These are phyloP conservation scores for Lipomyces spencermartinsiae DNA, from an alignment of 805 yeast species.

Conservation along the genomic window DNA sequence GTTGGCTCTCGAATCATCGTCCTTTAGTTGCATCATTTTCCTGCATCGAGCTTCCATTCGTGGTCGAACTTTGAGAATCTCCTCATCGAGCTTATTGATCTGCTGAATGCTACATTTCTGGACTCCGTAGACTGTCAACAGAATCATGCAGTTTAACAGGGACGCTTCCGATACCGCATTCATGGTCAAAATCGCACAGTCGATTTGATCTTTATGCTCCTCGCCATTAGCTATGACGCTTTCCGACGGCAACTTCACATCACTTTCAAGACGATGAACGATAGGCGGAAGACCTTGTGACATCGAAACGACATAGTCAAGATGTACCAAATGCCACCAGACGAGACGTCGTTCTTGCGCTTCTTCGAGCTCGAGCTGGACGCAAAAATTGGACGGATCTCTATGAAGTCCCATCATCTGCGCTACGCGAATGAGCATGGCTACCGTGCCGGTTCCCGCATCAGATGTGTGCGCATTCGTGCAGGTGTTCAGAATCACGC, in stretches of 20 bases:
- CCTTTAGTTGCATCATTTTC: slow-evolving; percentile 3
- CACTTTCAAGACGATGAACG: slow-evolving; percentile 24
- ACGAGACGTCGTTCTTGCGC: slow-evolving; percentile 22
- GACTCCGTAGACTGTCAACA: slow-evolving; percentile 23
- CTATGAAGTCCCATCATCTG: slow-evolving; percentile 25
- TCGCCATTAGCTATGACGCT: slow-evolving; percentile 18
- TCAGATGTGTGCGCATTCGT: slow-evolving; percentile 10
- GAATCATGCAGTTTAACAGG: slow-evolving; percentile 20
- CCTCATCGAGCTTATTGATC: slow-evolving; percentile 25
- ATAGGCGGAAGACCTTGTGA: slow-evolving; percentile 32
- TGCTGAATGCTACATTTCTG: slow-evolving; percentile 20
- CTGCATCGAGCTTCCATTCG: slow-evolving; percentile 23
- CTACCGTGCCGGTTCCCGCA: slow-evolving; percentile 18
- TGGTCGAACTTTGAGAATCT: slow-evolving; percentile 16
- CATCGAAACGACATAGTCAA: slow-evolving; percentile 30
- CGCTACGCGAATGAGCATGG: slow-evolving; percentile 17
- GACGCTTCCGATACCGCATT: slow-evolving; percentile 23
- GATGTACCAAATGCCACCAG: slow-evolving; percentile 34
- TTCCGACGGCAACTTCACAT: slow-evolving; percentile 27
- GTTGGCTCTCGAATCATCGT: not conserved
- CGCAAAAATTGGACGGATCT: slow-evolving; percentile 28
- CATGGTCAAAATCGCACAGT: slow-evolving; percentile 15
- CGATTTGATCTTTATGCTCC: slow-evolving; percentile 20
- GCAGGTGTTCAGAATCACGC: slow-evolving; percentile 17
- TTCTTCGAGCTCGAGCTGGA: slow-evolving; percentile 13